Conservation (phyloP, 345 rosid genomes). For the Salix exigua region DNA sequence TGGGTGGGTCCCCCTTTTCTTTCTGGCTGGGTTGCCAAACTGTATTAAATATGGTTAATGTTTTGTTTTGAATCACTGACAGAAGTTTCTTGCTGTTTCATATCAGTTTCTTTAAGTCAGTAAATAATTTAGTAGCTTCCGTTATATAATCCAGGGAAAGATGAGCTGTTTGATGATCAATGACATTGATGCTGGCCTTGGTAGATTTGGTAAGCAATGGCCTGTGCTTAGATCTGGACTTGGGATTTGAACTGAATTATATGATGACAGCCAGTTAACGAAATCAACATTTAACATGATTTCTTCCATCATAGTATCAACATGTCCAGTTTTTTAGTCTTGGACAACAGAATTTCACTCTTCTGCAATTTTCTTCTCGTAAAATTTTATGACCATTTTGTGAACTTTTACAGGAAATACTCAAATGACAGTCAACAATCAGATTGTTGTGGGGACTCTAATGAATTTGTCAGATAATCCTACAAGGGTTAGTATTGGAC, state of each 20-base stretch:
- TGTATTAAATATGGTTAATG: not conserved
- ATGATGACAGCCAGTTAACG: not conserved
- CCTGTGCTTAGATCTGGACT: not conserved
- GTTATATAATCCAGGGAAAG: slow-evolving; percentile 68
- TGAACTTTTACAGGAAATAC: slow-evolving; percentile 56
- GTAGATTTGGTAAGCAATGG: slow-evolving; percentile 80
- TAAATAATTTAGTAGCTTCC: slow-evolving; percentile 1
- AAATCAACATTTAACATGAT: not conserved
- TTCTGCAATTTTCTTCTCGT: not conserved
- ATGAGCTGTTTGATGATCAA: slow-evolving; percentile 95
- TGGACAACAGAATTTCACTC: not conserved
- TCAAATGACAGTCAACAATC: slow-evolving; percentile 93
- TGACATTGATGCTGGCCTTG: slow-evolving; percentile 96
- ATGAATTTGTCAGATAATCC: slow-evolving; percentile 94
- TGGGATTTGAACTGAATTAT: slow-evolving; percentile 1
- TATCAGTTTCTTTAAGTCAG: not conserved
- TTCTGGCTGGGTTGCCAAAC: too few species aligned
- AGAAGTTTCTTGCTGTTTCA: not conserved
- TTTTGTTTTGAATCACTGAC: not conserved
- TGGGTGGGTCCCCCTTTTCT: too few species aligned
- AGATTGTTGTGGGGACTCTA: slow-evolving; percentile 83
- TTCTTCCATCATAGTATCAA: not conserved
- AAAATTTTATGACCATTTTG: not conserved
- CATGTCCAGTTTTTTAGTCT: not conserved
- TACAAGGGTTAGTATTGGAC: slow-evolving; percentile 92